These are phyloP conservation scores for Neodidymelliopsis sp. DNA, from an alignment of 2,329 filamentous ascomycete genomes.

Conservation along the genomic window DNA sequence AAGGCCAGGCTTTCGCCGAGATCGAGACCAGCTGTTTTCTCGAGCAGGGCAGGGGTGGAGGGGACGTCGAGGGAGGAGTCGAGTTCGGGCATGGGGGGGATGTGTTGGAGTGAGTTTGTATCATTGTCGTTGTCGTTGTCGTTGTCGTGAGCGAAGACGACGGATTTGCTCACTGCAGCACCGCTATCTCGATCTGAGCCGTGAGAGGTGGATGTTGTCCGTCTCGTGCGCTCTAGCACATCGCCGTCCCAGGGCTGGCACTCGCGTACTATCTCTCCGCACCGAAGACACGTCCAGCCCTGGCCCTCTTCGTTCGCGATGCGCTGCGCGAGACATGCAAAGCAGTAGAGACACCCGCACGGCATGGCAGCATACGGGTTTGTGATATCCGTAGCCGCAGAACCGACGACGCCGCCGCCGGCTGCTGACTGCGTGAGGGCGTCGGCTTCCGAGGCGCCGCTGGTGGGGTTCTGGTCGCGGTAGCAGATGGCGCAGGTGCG, in stretches of 20 bases:
- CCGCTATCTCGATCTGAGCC: not conserved
- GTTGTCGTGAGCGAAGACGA: slow-evolving; percentile 26
- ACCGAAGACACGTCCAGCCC: slow-evolving; percentile 90
- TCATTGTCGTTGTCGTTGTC: slow-evolving; percentile 9
- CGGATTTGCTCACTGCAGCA: slow-evolving; percentile 27
- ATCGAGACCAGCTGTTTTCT: slow-evolving; percentile 33
- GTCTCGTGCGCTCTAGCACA: slow-evolving; percentile 67
- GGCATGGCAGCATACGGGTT: slow-evolving; percentile 93
- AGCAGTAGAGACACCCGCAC: slow-evolving; percentile 94
- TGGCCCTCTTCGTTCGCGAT: slow-evolving; percentile 93
- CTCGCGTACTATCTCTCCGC: slow-evolving; percentile 81
- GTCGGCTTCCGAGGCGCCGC: slow-evolving; percentile 62
- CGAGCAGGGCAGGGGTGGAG: slow-evolving; percentile 5
- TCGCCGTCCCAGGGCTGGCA: slow-evolving; percentile 94
- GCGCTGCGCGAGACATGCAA: slow-evolving; percentile 89
- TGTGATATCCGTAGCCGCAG: slow-evolving; percentile 89
- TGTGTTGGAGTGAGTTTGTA: slow-evolving; percentile 9
- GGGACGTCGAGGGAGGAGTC: slow-evolving; percentile 17
- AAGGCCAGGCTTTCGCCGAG: slow-evolving; percentile 38
- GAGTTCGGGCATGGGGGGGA: slow-evolving; percentile 46
- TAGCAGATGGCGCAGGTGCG: slow-evolving; percentile 97
- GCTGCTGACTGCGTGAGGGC: slow-evolving; percentile 68
- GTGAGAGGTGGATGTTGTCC: not conserved
- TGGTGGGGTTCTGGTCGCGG: slow-evolving; percentile 83
- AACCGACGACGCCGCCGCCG: slow-evolving; percentile 81